Percentiles rank a stretch among this genome's conserved stretches.
These are phyloP conservation scores for Alternaria arbusti DNA, from an alignment of 2,329 filamentous ascomycete species.

Conservation along the genomic window DNA sequence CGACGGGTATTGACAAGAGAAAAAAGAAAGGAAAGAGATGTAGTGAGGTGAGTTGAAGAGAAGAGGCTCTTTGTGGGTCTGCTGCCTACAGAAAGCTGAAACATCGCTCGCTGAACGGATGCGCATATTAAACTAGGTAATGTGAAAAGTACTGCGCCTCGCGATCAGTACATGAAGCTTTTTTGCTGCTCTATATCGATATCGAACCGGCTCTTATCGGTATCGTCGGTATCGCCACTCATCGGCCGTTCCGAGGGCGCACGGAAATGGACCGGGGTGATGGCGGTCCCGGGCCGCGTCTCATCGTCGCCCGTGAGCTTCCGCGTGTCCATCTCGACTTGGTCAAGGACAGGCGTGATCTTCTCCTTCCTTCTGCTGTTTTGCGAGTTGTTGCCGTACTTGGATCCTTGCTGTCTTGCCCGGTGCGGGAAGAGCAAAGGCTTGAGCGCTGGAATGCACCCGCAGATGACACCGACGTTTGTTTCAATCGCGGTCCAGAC, in stretches of 20 bases:
- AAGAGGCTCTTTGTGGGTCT: slow-evolving; percentile 20
- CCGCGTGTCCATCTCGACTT: slow-evolving; percentile 44
- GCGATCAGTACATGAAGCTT: slow-evolving; percentile 43
- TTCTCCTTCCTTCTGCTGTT: slow-evolving; percentile 42
- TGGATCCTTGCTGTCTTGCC: slow-evolving; percentile 37
- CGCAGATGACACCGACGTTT: slow-evolving; percentile 53
- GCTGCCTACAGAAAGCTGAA: slow-evolving; percentile 21
- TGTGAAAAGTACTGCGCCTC: slow-evolving; percentile 20
- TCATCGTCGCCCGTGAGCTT: slow-evolving; percentile 36
- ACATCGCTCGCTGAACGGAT: slow-evolving; percentile 17
- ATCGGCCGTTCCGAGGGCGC: slow-evolving; percentile 37
- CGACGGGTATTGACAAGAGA: slow-evolving; percentile 19
- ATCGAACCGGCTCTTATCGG: slow-evolving; percentile 44
- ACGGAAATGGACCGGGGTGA: slow-evolving; percentile 22
- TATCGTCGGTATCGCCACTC: slow-evolving; percentile 41
- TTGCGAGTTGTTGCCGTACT: slow-evolving; percentile 40
- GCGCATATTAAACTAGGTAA: slow-evolving; percentile 23
- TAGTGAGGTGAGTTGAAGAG: slow-evolving; percentile 16
- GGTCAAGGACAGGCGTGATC: slow-evolving; percentile 39
- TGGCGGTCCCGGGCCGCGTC: slow-evolving; percentile 30
- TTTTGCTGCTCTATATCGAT: slow-evolving; percentile 46
- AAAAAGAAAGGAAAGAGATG: slow-evolving; percentile 16
- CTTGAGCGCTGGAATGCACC: slow-evolving; percentile 54
- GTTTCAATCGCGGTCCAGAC: slow-evolving; percentile 54
- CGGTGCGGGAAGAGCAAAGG: slow-evolving; percentile 47